A percentile compares a stretch with the other conserved stretches of the same genome.
Conservation (phyloP, 129 eudicot species). For the Flaveria bidentis region DNA sequence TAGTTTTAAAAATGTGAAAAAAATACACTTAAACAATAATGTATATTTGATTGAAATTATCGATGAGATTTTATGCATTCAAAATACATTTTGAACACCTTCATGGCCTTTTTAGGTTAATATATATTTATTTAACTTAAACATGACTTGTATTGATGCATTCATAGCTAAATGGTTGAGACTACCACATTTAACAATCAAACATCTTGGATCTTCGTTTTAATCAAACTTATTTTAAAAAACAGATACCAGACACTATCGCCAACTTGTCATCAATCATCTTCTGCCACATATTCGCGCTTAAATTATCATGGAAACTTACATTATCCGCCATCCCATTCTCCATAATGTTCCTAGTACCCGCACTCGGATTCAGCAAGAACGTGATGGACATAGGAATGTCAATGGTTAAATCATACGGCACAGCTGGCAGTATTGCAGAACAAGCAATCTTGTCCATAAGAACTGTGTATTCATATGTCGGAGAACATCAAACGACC, state of each 20-base stretch:
- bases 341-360: constrained; percentile 63
- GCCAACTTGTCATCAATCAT: constrained; percentile 66
- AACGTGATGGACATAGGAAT: constrained; percentile 62
- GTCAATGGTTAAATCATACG: constrained; percentile 53
- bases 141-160: not conserved
- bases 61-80: not conserved
- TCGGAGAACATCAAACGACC: constrained; percentile 52
- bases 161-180: not conserved
- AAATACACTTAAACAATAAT: not conserved
- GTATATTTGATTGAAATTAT: not conserved
- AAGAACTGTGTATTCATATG: constrained; percentile 69
- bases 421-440: constrained; percentile 66
- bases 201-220: not conserved
- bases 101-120: not conserved
- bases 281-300: constrained; percentile 64
- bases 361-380: constrained; percentile 62
- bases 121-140: not conserved
- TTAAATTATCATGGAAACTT: constrained; percentile 64
- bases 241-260: constrained; percentile 60
- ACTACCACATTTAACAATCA: not conserved
- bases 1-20: no score
- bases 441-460: constrained; percentile 71
- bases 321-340: constrained; percentile 69
- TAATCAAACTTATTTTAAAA: not conserved
- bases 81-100: not conserved